phyloP scores from a whole-genome alignment of 495 filamentous ascomycete genomes.

The Penicillium roqueforti region DNA sequence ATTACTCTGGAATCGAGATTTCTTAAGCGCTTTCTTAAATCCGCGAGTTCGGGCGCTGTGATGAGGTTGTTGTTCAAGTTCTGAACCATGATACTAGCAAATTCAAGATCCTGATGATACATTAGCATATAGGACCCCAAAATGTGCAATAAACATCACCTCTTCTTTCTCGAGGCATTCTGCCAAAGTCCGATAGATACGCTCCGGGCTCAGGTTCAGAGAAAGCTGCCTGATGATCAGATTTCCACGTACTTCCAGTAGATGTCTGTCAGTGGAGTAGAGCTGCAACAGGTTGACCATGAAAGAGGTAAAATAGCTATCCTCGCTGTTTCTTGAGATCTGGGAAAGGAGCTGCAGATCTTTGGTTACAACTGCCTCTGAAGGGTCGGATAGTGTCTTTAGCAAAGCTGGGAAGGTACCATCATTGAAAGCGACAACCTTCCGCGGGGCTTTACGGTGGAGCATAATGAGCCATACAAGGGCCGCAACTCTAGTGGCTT shows the following conservation, averaged over 20 bases:
- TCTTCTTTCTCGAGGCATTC: constrained; percentile 98
- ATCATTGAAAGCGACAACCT: constrained; percentile 93
- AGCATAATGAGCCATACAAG: constrained; percentile 97
- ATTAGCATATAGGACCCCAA: constrained; percentile 9
- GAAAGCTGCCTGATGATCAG: constrained; percentile 95
- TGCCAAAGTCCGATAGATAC: constrained; percentile 93
- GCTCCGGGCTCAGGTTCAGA: constrained; percentile 83
- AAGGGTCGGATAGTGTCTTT: constrained; percentile 93
- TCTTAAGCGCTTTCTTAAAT: constrained; percentile 81
- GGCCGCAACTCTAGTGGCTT: constrained; percentile 89
- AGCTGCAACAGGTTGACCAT: constrained; percentile 96
- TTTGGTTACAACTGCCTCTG: constrained; percentile 92
- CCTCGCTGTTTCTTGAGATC: constrained; percentile 93
- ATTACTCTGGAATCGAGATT: constrained; percentile 81
- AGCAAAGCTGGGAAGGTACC: constrained; percentile 94
- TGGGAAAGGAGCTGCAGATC: constrained; percentile 93
- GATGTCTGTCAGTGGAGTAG: constrained; percentile 85
- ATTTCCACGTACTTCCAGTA: constrained; percentile 91
- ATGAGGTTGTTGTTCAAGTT: constrained; percentile 99
- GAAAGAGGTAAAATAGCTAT: constrained; percentile 94
- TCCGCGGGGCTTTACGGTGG: constrained; percentile 88
- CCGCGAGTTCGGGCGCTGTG: constrained; percentile 89
- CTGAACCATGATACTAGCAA: constrained; percentile 99
- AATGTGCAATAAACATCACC: constrained; percentile 21
- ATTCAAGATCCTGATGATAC: constrained; percentile 72